Evolutionary conservation across 352 stramenopile genomes (phyloP), one percentile per base, ranked within the genome.

Genomic region (Pythium biforme): DNA sequence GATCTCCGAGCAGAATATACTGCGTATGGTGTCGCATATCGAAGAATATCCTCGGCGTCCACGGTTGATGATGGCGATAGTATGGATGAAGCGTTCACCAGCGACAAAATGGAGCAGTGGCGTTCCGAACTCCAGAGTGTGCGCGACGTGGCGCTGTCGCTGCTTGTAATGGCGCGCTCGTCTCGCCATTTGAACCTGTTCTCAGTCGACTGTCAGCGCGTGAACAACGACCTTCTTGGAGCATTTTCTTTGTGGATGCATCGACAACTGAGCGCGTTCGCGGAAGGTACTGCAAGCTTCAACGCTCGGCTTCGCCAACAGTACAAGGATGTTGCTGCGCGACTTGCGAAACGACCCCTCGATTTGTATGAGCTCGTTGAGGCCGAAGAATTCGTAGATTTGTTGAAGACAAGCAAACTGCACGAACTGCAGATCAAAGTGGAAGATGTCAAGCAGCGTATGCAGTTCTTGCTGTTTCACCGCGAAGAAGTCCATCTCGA

Each of bases 321-420:
- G 33, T 94, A 91, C 62, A 92, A 94, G 41, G 81, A 92, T 22
- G 79, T 91, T 12, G 83, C 81, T 8, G 76, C 70, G 29, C 64
- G 69, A 33, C 59, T 94, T 0, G 70, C 75, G 0, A 90, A 84
- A 56, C 84, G 83, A 22, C 83, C 85, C 0, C 60, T 86, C 22
- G 78, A 92, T 64, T 68, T 92, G 25, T 83, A 92, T 41, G 85
- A 94, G 26, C 72, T 94, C 1, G 79, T 92, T 1, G 81, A 90
- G 41, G 58, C 74, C 0, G 85, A 94, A 52, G 68, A 40, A 3
- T 94, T 90, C 61, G 64, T 88, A 0, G 52, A 73, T 15, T 64
- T 51, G 4, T 64, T 94, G 0, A 89, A 89, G 23, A 52, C 55
- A 1, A 55, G 46, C 4, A 77, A 76, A 22, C 40, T 94, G 0